These are phyloP conservation scores for Ceratocystis harringtonii DNA, from an alignment of 2,329 filamentous ascomycete species.

Conservation along the genomic window DNA sequence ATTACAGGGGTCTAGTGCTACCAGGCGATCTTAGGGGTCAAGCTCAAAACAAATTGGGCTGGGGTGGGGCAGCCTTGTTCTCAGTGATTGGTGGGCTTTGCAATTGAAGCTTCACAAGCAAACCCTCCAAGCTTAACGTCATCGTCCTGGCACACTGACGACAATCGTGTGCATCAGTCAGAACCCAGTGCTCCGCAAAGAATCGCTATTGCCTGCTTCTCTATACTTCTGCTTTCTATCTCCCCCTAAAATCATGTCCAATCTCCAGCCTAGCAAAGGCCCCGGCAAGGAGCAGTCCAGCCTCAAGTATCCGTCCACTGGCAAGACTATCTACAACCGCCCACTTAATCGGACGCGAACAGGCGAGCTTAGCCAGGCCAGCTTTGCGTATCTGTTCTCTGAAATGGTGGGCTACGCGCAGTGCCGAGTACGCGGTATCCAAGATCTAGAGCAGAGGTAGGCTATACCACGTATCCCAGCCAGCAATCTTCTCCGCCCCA, in stretches of 20 bases:
- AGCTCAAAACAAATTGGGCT: neutral
- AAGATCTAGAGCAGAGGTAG: conserved; percentile 82
- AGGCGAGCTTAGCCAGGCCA: conserved; percentile 77
- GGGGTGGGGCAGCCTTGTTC: conserved; percentile 17
- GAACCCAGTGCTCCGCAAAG: neutral
- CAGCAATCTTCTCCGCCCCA: neutral
- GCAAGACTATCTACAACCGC: conserved; percentile 96
- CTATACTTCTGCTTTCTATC: neutral
- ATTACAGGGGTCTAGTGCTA: neutral
- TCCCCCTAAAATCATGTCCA: conserved; percentile 31
- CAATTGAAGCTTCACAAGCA: neutral
- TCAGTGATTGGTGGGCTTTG: neutral
- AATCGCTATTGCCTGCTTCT: neutral
- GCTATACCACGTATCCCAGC: conserved; percentile 18
- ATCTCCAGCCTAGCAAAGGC: conserved; percentile 33
- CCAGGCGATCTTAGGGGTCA: neutral
- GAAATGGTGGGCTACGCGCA: conserved; percentile 97
- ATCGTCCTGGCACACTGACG: neutral
- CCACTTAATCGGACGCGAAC: conserved; percentile 82
- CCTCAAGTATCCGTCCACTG: conserved; percentile 76
- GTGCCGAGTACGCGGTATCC: conserved; percentile 74
- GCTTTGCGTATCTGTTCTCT: conserved; percentile 89
- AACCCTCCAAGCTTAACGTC: neutral
- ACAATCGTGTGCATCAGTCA: neutral
- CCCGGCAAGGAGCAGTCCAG: conserved; percentile 40